phyloP scores from a whole-genome alignment of 371 early-diverging fungal species.

The Circinella minor region DNA sequence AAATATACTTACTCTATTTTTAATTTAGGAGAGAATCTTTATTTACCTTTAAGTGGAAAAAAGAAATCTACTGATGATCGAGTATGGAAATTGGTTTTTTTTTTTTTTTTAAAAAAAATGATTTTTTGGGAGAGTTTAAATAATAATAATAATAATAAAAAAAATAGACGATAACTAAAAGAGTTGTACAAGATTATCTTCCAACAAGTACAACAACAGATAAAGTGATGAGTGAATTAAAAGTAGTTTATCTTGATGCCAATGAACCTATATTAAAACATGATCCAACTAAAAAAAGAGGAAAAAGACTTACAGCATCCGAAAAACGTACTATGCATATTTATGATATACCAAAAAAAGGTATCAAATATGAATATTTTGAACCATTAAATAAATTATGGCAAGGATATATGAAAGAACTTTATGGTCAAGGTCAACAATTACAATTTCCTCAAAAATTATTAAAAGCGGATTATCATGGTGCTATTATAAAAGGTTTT shows the following conservation, averaged over 20 bases:
- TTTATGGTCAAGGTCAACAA: slow-evolving; percentile 48
- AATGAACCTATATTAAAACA: not conserved
- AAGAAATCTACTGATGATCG: slow-evolving; percentile 3
- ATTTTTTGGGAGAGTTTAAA: not conserved
- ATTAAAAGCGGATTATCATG: slow-evolving; percentile 87
- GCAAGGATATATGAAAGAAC: slow-evolving; percentile 77
- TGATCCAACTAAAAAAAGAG: slow-evolving; percentile 11
- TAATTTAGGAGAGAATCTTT: slow-evolving; percentile 10
- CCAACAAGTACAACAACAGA: slow-evolving; percentile 1
- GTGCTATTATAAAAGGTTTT: slow-evolving; percentile 75
- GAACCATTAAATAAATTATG: slow-evolving; percentile 81
- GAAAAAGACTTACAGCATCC: slow-evolving; percentile 54
- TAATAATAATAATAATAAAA: too few relatives aligned
- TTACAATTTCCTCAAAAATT: slow-evolving; percentile 64
- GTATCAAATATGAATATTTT: slow-evolving; percentile 64
- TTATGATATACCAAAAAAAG: slow-evolving; percentile 67
- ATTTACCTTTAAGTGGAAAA: not conserved
- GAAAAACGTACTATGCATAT: slow-evolving; percentile 64
- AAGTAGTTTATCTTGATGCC: slow-evolving; percentile 16
- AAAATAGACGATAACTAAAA: slow-evolving; percentile 8
- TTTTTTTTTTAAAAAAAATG: not conserved
- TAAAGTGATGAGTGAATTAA: slow-evolving; percentile 18
- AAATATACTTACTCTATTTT: not conserved
- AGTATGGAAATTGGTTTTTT: not conserved
- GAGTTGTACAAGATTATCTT: slow-evolving; percentile 16